Percentiles rank a stretch among this genome's conserved stretches.
Conservation (phyloP, 2,329 filamentous ascomycete species). For the Calonectria naviculata region DNA sequence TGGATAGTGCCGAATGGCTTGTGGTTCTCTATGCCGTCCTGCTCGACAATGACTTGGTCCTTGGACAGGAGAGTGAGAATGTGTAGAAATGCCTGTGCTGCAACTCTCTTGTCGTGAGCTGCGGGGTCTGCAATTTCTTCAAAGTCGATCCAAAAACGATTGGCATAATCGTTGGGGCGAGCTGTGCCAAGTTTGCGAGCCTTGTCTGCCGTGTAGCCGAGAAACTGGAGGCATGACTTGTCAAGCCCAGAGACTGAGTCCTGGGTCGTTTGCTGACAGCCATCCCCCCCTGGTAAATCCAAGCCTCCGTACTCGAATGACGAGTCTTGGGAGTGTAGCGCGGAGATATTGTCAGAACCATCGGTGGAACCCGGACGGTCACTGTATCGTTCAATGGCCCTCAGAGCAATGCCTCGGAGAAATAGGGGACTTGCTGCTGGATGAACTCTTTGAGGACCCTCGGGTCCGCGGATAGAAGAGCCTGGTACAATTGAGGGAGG, state of each 20-base stretch:
- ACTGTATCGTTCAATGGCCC: constrained; percentile 60
- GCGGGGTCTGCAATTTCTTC: constrained; percentile 73
- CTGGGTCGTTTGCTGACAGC: constrained; percentile 45
- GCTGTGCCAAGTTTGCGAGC: constrained; percentile 46
- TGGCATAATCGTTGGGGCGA: constrained; percentile 45
- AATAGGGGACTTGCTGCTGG: constrained; percentile 52
- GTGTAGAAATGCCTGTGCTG: constrained; percentile 82
- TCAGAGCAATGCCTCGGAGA: constrained; percentile 48
- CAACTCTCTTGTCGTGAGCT: constrained; percentile 67
- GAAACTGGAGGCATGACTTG: constrained; percentile 57
- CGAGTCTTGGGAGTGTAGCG: constrained; percentile 43
- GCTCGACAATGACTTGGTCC: constrained; percentile 70
- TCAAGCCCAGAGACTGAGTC: constrained; percentile 53
- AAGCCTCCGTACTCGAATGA: constrained; percentile 42
- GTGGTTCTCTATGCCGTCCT: constrained; percentile 56
- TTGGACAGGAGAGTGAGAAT: constrained; percentile 77
- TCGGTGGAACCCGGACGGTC: constrained; percentile 50
- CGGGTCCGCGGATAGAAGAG: constrained; percentile 56
- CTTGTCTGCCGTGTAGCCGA: constrained; percentile 54
- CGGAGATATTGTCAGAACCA: constrained; percentile 47
- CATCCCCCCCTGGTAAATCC: constrained; percentile 41
- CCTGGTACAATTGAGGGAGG: constrained; percentile 56
- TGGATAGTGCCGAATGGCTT: constrained; percentile 60
- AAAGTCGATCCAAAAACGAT: constrained; percentile 69
- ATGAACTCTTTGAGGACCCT: constrained; percentile 49